Evolutionary conservation across 208 protist species (phyloP).

Genomic region (Leishmania braziliensis): DNA sequence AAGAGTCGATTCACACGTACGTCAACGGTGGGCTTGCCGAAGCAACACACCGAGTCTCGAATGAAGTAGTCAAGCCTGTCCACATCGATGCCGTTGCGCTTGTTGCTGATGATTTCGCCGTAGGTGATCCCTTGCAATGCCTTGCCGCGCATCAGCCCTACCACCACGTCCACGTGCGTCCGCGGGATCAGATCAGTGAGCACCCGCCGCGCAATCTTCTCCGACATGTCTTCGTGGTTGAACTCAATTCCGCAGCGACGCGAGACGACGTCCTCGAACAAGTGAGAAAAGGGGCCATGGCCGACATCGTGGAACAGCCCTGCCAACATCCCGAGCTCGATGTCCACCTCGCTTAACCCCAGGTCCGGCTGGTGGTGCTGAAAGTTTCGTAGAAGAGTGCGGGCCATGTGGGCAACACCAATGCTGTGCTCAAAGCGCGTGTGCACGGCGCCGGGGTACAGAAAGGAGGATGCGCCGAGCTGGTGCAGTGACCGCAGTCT

Average conservation of each 20-base stretch:
- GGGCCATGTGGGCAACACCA: conserved; percentile 94
- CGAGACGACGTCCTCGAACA: conserved; percentile 94
- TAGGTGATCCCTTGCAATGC: conserved; percentile 44
- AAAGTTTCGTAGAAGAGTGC: conserved; percentile 78
- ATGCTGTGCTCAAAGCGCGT: conserved; percentile 97
- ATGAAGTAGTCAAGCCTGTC: conserved; percentile 98
- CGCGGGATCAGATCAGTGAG: conserved; percentile 45
- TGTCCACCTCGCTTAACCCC: conserved; percentile 83
- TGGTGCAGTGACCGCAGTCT: conserved; percentile 95
- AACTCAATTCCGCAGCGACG: conserved; percentile 65
- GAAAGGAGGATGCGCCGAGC: conserved; percentile 92
- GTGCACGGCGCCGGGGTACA: conserved; percentile 96
- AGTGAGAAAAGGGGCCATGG: conserved; percentile 97
- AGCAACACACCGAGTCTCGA: conserved; percentile 93
- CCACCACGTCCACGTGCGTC: conserved; percentile 64
- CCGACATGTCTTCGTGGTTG: conserved; percentile 88
- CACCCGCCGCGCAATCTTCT: conserved; percentile 61
- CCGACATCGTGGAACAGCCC: conserved; percentile 96
- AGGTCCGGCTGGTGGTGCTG: conserved; percentile 91
- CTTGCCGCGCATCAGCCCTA: conserved; percentile 66
- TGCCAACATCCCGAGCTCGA: conserved; percentile 89
- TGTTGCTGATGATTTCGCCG: conserved; percentile 87
- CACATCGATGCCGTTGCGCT: conserved; percentile 96
- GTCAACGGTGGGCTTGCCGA: conserved; percentile 87
- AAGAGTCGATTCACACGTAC: conserved; percentile 87